A percentile compares a stretch with the other conserved stretches of the same genome.
phyloP scores from a whole-genome alignment of 352 stramenopile species.

The Thalassiosira ordinaria region DNA sequence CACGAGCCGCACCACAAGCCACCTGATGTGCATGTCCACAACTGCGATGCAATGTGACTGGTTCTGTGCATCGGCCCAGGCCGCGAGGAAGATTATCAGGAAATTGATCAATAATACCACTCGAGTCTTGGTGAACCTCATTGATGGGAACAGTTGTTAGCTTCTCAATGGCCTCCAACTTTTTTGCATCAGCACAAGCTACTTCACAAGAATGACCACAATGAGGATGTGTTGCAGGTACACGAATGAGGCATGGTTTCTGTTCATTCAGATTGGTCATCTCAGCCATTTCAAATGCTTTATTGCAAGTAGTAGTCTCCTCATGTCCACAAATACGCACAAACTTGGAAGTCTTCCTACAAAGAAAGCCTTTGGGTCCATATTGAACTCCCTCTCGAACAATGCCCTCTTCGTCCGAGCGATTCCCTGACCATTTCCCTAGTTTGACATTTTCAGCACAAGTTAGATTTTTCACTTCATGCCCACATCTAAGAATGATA shows the following conservation, averaged over 20 bases:
- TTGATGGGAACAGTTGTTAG: constrained; percentile 23
- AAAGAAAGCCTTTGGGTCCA: constrained; percentile 86
- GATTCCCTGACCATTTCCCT: constrained; percentile 72
- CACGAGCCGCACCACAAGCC: constrained; percentile 37
- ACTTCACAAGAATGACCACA: constrained; percentile 84
- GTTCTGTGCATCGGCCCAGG: constrained; percentile 35
- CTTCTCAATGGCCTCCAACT: constrained; percentile 33
- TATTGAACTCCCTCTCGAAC: constrained; percentile 84
- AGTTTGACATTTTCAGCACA: constrained; percentile 78
- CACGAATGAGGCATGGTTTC: constrained; percentile 66
- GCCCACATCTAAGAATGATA: constrained; percentile 84
- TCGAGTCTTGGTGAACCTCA: constrained; percentile 27
- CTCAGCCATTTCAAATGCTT: constrained; percentile 85
- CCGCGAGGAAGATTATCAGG: constrained; percentile 30
- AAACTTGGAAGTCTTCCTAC: constrained; percentile 82
- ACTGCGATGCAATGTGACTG: constrained; percentile 31
- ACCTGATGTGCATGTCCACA: constrained; percentile 47
- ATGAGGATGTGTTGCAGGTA: constrained; percentile 82
- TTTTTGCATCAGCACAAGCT: constrained; percentile 66
- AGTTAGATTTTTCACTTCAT: constrained; percentile 66
- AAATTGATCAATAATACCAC: constrained; percentile 25
- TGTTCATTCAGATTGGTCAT: constrained; percentile 42
- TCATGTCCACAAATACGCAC: constrained; percentile 83
- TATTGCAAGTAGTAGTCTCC: constrained; percentile 78
- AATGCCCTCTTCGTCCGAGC: constrained; percentile 56